phyloP scores from a whole-genome alignment of 495 filamentous ascomycete species.

The Pyrenula aspistea region DNA sequence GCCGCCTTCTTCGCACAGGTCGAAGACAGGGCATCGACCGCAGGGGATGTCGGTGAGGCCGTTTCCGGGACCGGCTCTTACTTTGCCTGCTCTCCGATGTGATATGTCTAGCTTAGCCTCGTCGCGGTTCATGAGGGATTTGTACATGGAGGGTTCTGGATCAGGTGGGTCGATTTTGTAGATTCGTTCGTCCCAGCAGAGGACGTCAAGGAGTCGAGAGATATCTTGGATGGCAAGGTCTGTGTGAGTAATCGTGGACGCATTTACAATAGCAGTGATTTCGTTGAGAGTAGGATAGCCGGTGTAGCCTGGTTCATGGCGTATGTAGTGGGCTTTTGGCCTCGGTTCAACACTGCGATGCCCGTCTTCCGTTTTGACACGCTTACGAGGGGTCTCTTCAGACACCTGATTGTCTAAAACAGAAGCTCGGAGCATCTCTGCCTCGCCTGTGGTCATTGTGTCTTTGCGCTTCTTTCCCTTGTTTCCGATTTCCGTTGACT shows the following conservation, averaged over 20 bases:
- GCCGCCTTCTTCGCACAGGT: slow-evolving; percentile 76
- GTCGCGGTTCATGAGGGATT: slow-evolving; percentile 25
- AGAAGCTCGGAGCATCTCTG: background rate
- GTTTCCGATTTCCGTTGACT: slow-evolving; percentile 8
- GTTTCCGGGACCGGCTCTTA: slow-evolving; percentile 30
- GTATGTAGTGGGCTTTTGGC: slow-evolving; percentile 27
- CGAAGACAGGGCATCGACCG: slow-evolving; percentile 87
- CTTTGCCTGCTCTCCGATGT: slow-evolving; percentile 16
- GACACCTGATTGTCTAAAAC: background rate
- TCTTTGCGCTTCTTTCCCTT: background rate
- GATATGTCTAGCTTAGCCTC: slow-evolving; percentile 21
- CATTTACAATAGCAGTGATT: slow-evolving; percentile 60
- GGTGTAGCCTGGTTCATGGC: slow-evolving; percentile 55
- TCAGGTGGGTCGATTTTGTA: slow-evolving; percentile 29
- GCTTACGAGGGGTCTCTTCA: slow-evolving; percentile 16
- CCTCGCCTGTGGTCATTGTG: background rate
- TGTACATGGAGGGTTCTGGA: slow-evolving; percentile 32
- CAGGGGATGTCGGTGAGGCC: slow-evolving; percentile 84
- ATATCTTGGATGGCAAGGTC: slow-evolving; percentile 61
- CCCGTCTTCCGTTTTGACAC: slow-evolving; percentile 30
- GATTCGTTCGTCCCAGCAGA: slow-evolving; percentile 71
- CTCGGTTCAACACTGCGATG: slow-evolving; percentile 17
- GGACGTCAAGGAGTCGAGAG: slow-evolving; percentile 67
- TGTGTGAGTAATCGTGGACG: slow-evolving; percentile 44
- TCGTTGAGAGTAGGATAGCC: slow-evolving; percentile 65